phyloP scores from a whole-genome alignment of 768 basidiomycete genomes.

The Lyophyllum decastes region DNA sequence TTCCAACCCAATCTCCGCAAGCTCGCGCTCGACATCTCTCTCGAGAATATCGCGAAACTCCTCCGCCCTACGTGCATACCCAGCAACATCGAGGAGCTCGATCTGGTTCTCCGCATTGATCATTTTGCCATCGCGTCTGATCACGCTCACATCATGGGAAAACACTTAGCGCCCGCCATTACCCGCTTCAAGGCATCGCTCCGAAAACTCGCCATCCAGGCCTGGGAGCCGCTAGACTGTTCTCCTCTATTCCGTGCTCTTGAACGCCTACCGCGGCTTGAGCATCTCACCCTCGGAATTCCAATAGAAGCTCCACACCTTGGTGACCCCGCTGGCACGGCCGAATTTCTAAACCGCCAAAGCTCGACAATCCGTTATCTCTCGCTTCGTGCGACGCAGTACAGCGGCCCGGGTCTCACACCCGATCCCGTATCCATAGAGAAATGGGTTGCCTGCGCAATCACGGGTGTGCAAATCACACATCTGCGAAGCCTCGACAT shows the following conservation, averaged over 20 bases:
- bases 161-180: constrained; percentile 41
- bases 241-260: constrained; percentile 41
- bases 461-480: constrained; percentile 27
- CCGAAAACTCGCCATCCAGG: constrained; percentile 38
- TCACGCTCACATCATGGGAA: constrained; percentile 31
- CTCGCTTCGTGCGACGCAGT: constrained; percentile 43
- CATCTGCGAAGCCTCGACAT: constrained; percentile 17
- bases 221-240: constrained; percentile 47
- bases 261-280: constrained; percentile 30
- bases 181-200: constrained; percentile 35
- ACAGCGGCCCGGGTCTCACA: constrained; percentile 32
- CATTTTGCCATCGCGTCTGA: constrained; percentile 21
- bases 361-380: constrained; percentile 35
- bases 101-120: constrained; percentile 43
- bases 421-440: constrained; percentile 34
- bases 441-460: constrained; percentile 34
- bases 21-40: constrained; percentile 42
- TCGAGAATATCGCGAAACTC: constrained; percentile 41
- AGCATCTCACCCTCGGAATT: constrained; percentile 39
- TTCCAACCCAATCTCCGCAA: constrained; percentile 38
- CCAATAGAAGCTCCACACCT: constrained; percentile 42
- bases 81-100: constrained; percentile 40
- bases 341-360: constrained; percentile 38
- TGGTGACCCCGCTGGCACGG: constrained; percentile 39
- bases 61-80: constrained; percentile 29